Evolutionary conservation across 1,139 yeast genomes (phyloP).

Genomic region (Magnusiomyces paraingens): DNA sequence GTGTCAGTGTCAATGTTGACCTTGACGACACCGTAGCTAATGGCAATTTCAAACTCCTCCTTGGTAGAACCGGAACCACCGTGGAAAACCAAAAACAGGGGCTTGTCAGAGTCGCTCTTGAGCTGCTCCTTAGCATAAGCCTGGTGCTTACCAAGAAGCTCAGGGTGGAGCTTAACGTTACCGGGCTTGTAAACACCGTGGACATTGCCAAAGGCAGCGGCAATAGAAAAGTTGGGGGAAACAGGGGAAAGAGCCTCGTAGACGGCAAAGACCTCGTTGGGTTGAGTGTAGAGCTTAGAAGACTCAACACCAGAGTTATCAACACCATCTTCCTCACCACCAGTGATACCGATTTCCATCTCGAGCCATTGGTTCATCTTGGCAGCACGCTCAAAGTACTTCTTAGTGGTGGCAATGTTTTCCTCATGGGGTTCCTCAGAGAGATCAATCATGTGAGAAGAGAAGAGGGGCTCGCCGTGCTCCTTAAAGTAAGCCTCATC

Average conservation of each 20-base stretch:
- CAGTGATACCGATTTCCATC: constrained; percentile 99
- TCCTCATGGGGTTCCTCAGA: constrained; percentile 96
- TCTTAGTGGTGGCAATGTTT: constrained; percentile 89
- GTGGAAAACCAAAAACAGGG: constrained; percentile 97
- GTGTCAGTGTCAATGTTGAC: constrained; percentile 99
- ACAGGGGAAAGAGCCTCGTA: constrained; percentile 85
- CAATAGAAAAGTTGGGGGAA: constrained; percentile 97
- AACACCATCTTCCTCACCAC: constrained; percentile 99
- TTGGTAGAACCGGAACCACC: constrained; percentile 99
- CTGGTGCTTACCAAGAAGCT: constrained; percentile 94
- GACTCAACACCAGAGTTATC: constrained; percentile 91
- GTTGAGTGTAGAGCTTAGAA: constrained; percentile 85
- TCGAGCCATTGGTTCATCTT: constrained; percentile 97
- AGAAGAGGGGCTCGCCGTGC: constrained; percentile 93
- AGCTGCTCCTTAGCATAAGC: constrained; percentile 60
- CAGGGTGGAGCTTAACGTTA: constrained; percentile 90
- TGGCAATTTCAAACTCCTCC: constrained; percentile 86
- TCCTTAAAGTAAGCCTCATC: constrained; percentile 85
- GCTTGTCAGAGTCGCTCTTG: constrained; percentile 52
- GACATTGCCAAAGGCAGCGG: constrained; percentile 99
- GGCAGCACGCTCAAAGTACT: constrained; percentile 91
- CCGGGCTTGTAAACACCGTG: constrained; percentile 99
- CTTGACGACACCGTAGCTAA: constrained; percentile 92
- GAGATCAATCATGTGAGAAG: constrained; percentile 98
- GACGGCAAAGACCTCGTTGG: constrained; percentile 91